Evolutionary conservation across 2,329 filamentous ascomycete species (phyloP), one percentile per base, ranked within the genome.

Genomic region (Paraphoma sp.): DNA sequence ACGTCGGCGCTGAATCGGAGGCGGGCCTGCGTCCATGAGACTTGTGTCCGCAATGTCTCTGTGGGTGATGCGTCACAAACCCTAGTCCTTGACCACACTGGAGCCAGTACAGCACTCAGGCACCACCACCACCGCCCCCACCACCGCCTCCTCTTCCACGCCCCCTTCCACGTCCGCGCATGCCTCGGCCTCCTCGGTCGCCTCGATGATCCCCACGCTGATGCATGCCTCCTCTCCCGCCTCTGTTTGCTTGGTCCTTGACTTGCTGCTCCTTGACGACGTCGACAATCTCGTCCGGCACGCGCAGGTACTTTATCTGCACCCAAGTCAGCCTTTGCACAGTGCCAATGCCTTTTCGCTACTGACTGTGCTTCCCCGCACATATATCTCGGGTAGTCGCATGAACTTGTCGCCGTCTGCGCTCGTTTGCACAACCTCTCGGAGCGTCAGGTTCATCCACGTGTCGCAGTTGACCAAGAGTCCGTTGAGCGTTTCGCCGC

Each of bases 391-490:
- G 36, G 93, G 89, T 78, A 99, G 81, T 73, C 92, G 86, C 78
- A 92, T 90, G 79, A 99, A 99, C 75, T 91, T 93, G 79, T 98
- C 93, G 61, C 93, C 95, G 72, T 98, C 94, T 23, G 94, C 89
- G 75, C 90, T 97, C 16, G 95, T 98, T 80, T 98, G 94, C 36
- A 98, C 92, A 18, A 99, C 96, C 78, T 98, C 95, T 79, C 95
- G 96, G 65, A 99, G 81, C 2, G 94, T 98, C 68, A 99, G 82
- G 81, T 99, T 99, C 95, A 99, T 99, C 93, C 95, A 99, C 47
- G 94, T 99, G 78, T 99, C 95, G 87, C 94, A 99, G 78, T 90
- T 92, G 77, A 97, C 90, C 57, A 99, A 84, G 74, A 97, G 93
- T 62, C 95, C 95, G 80, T 98, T 99, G 59, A 99, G 86, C 0